phyloP scores from a whole-genome alignment of 1,284 basidiomycete genomes.

The Trichosporon coremiiforme region DNA sequence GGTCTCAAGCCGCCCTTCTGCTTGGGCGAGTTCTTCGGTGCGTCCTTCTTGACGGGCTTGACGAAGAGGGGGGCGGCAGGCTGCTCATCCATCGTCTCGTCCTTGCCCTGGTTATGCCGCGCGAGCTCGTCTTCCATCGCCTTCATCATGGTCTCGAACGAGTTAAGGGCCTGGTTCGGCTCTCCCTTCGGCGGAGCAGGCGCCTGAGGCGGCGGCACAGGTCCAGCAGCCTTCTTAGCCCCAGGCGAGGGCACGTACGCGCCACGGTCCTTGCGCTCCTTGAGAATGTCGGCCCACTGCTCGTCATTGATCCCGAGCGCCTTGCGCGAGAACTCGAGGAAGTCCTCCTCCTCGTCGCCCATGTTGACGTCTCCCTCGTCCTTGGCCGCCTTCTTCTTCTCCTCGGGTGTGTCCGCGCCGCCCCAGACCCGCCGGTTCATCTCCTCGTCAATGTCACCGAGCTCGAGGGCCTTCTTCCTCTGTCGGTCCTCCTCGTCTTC shows the following conservation, averaged over 20 bases:
- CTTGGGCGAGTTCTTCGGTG: constrained; percentile 8
- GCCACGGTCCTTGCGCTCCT: constrained; percentile 71
- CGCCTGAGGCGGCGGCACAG: not conserved
- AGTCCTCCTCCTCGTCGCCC: constrained; percentile 85
- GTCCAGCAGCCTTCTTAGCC: not conserved
- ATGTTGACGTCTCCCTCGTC: constrained; percentile 75
- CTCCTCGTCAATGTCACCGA: constrained; percentile 78
- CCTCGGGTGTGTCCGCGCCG: constrained; percentile 57
- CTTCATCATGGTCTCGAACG: constrained; percentile 91
- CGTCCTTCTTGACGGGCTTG: not conserved
- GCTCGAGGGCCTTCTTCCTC: constrained; percentile 49
- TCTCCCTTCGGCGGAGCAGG: constrained; percentile 3
- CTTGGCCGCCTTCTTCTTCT: constrained; percentile 34
- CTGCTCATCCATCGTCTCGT: constrained; percentile 13
- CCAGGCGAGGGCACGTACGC: constrained; percentile 31
- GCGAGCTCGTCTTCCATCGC: constrained; percentile 85
- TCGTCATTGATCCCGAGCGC: constrained; percentile 79
- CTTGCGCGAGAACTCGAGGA: constrained; percentile 86
- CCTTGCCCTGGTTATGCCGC: constrained; percentile 29
- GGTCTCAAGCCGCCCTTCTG: not conserved
- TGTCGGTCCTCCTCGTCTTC: constrained; percentile 33
- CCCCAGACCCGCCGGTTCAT: constrained; percentile 80
- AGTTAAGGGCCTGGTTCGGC: constrained; percentile 70
- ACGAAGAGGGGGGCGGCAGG: constrained; percentile 13
- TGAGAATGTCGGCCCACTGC: constrained; percentile 79